A percentile compares a stretch with the other conserved stretches of the same genome.
Conservation (phyloP, 2,329 filamentous ascomycete genomes). For the Fusarium annulatum region DNA sequence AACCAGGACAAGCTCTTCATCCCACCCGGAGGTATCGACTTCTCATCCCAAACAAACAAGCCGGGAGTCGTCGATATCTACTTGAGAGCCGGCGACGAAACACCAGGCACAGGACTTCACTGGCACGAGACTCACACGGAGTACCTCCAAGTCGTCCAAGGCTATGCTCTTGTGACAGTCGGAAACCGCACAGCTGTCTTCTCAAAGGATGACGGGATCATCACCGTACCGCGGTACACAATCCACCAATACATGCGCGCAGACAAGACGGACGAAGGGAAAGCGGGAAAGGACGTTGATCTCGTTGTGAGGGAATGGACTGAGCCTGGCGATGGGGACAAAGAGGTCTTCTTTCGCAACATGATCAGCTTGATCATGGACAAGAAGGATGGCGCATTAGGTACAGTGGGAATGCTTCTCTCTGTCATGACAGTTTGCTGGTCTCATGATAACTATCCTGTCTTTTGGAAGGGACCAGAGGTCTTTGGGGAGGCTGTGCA, state of each 20-base stretch:
- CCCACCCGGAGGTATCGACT: slow-evolving; percentile 18
- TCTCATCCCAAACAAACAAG: background rate
- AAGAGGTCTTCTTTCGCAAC: slow-evolving; percentile 41
- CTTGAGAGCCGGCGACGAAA: slow-evolving; percentile 12
- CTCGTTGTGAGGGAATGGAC: slow-evolving; percentile 39
- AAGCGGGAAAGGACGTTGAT: slow-evolving; percentile 16
- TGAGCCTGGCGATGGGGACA: slow-evolving; percentile 37
- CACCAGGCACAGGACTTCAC: slow-evolving; percentile 28
- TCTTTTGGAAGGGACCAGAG: slow-evolving; percentile 32
- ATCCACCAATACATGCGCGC: slow-evolving; percentile 37
- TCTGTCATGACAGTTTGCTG: slow-evolving; percentile 35
- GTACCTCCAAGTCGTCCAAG: slow-evolving; percentile 31
- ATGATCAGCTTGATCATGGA: slow-evolving; percentile 34
- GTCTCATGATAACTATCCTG: slow-evolving; percentile 38
- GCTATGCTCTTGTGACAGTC: slow-evolving; percentile 37
- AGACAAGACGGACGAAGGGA: slow-evolving; percentile 28
- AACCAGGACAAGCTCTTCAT: slow-evolving; percentile 18
- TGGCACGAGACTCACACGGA: slow-evolving; percentile 36
- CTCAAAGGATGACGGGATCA: slow-evolving; percentile 26
- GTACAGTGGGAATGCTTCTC: slow-evolving; percentile 18
- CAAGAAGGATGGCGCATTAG: slow-evolving; percentile 15
- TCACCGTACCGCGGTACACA: slow-evolving; percentile 36
- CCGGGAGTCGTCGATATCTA: slow-evolving; percentile 11
- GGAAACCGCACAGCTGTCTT: slow-evolving; percentile 34
- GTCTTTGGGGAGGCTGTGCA: slow-evolving; percentile 17